phyloP scores from a whole-genome alignment of 768 basidiomycete species.

The Multifurca ochricompacta region DNA sequence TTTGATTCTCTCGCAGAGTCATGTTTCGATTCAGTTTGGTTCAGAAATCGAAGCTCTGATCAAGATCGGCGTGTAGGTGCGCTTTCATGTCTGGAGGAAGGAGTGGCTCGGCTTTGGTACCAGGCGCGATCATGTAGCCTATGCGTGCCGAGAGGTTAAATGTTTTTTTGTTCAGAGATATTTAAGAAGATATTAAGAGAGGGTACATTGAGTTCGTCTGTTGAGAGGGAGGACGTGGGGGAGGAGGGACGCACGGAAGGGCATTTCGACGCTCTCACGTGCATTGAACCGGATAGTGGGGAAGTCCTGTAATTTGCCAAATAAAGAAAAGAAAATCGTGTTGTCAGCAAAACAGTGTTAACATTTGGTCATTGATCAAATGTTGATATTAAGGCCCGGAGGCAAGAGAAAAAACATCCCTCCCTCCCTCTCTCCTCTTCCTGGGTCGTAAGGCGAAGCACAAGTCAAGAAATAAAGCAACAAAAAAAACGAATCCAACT shows the following conservation, averaged over 20 bases:
- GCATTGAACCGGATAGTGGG: conserved; percentile 85
- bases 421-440: no score
- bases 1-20: not conserved
- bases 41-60: conserved; percentile 80
- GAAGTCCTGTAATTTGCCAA: conserved; percentile 59
- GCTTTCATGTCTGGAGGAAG: conserved; percentile 89
- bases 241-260: conserved; percentile 79
- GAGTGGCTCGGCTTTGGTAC: conserved; percentile 48
- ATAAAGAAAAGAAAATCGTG: not conserved
- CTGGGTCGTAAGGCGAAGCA: no score
- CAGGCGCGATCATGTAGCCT: conserved; percentile 39
- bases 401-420: no score
- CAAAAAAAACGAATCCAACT: no score
- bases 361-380: no score
- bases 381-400: no score
- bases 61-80: conserved; percentile 76
- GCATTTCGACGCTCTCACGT: conserved; percentile 96
- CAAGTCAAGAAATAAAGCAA: no score
- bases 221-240: not conserved
- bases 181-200: not conserved
- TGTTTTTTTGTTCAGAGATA: not conserved
- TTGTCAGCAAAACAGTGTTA: no score
- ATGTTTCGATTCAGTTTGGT: not conserved
- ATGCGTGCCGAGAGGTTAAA: not conserved
- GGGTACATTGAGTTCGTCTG: no score